Evolutionary conservation across 768 basidiomycete genomes (phyloP).

Genomic region (Fomitopsis pulvina): DNA sequence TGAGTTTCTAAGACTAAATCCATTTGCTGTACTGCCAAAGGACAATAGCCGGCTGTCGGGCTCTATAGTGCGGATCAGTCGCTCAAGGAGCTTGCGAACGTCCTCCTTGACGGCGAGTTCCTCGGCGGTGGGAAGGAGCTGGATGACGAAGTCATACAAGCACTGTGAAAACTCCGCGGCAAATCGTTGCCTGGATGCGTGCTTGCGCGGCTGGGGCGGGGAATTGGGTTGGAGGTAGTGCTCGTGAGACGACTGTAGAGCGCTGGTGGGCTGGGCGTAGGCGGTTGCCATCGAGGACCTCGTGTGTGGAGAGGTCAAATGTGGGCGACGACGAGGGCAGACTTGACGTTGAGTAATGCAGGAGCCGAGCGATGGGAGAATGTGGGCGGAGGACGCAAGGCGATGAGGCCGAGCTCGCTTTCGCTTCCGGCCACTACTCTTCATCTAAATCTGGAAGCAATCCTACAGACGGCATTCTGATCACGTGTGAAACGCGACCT

Average conservation of each 20-base stretch:
- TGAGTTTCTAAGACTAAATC: slow-evolving; percentile 93
- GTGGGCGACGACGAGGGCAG: not conserved
- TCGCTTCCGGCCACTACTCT: not conserved
- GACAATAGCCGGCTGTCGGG: slow-evolving; percentile 85
- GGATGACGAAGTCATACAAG: slow-evolving; percentile 90
- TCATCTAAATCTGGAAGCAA: not conserved
- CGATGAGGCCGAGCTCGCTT: not conserved
- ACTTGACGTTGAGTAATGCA: not conserved
- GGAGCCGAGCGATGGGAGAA: not conserved
- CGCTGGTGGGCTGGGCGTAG: slow-evolving; percentile 12
- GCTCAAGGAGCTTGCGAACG: slow-evolving; percentile 89
- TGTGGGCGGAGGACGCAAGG: not conserved
- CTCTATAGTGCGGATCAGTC: slow-evolving; percentile 92
- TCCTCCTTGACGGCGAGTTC: slow-evolving; percentile 95
- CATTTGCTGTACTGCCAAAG: slow-evolving; percentile 96
- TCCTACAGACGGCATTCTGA: not conserved
- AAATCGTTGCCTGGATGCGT: slow-evolving; percentile 55
- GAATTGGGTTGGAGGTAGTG: slow-evolving; percentile 15
- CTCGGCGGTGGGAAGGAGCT: slow-evolving; percentile 82
- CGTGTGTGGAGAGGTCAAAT: not conserved
- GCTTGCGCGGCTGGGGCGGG: slow-evolving; percentile 14
- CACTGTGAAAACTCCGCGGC: slow-evolving; percentile 79
- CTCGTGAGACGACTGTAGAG: slow-evolving; percentile 11
- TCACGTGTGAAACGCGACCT: not conserved
- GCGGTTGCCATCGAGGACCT: slow-evolving; percentile 15